These are phyloP conservation scores for Candida odintsovae DNA, from an alignment of 805 yeast genomes.

Conservation along the genomic window DNA sequence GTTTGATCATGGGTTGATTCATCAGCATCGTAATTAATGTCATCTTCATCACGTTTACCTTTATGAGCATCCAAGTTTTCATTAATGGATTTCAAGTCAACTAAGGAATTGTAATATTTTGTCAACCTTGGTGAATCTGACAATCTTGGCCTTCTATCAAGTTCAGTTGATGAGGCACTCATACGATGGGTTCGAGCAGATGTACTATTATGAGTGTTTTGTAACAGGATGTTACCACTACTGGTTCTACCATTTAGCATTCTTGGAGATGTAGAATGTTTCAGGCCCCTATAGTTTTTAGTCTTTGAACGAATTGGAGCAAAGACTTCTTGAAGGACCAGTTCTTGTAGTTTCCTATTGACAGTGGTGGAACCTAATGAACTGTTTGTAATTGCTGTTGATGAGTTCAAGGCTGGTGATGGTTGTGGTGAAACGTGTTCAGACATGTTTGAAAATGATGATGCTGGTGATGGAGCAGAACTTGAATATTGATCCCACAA, in stretches of 20 bases:
- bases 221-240: conserved; percentile 4
- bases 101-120: conserved; percentile 20
- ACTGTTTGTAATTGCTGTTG: conserved; percentile 9
- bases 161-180: conserved; percentile 21
- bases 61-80: no score
- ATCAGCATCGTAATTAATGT: neutral
- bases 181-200: conserved; percentile 13
- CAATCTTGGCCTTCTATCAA: conserved; percentile 17
- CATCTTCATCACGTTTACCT: neutral
- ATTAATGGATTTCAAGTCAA: conserved; percentile 17
- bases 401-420: neutral
- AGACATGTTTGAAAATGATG: conserved; percentile 31
- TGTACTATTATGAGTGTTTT: conserved; percentile 1
- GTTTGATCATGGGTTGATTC: neutral
- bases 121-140: conserved; percentile 6
- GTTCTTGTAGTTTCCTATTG: conserved; percentile 64
- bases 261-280: conserved; percentile 17
- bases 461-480: conserved; percentile 35
- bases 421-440: conserved; percentile 14
- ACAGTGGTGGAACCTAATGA: conserved; percentile 58
- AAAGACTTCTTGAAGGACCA: conserved; percentile 69
- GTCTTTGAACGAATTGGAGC: conserved; percentile 32
- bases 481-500: conserved; percentile 57
- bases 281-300: conserved; percentile 5
- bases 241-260: neutral